Base-by-base conservation (phyloP, 129 eudicot species). In the Tagetes erecta region DNA sequence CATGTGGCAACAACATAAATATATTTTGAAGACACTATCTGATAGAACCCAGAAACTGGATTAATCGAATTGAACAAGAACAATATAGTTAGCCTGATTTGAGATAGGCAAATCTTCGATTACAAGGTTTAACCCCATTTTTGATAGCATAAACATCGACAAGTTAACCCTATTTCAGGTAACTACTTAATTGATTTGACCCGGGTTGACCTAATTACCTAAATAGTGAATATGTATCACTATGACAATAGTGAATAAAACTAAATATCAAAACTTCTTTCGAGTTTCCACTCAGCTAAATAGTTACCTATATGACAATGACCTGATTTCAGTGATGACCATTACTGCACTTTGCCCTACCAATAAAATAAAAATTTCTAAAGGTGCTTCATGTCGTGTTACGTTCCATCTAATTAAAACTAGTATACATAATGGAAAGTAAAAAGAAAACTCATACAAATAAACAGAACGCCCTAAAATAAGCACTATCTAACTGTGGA, bases 361-460 rank as follows among this genome's bases (percentile, higher is more conserved):
- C 13, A 14, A 13, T 57, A 58, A 34, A 76, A 42, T 30, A 58
- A 34, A 76, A 42, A 11, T 2, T 10, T 50, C 71, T 50, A 64
- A 1, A 64, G 14, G 52, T 20, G 42, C 39, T 75, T 27, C 52
- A 50, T 14, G 14, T 11, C 53, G 51, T 20, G 64, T 64, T 13
- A 64, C 47, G 39, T 31, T 71, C 42, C 47, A 42, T 41, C 58
- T 67, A 14, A 67, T 67, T 20, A 64, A 20, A 20, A 39, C 42
- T 64, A 20, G 49, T 45, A 75, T 34, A 36, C n/a, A 53, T 72
- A 13, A 53, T 51, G 39, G 31, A 72, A 41, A 57, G 36, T 8
- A 52, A n/a, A 31, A 30, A 37, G 10, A 57, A 73, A 57, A 39
- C 2, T 12, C 41, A 8, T 57, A 56, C 42, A 35, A 46, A 30